Evolutionary conservation across 768 basidiomycete species (phyloP).

Genomic region (Podaxis sp.): DNA sequence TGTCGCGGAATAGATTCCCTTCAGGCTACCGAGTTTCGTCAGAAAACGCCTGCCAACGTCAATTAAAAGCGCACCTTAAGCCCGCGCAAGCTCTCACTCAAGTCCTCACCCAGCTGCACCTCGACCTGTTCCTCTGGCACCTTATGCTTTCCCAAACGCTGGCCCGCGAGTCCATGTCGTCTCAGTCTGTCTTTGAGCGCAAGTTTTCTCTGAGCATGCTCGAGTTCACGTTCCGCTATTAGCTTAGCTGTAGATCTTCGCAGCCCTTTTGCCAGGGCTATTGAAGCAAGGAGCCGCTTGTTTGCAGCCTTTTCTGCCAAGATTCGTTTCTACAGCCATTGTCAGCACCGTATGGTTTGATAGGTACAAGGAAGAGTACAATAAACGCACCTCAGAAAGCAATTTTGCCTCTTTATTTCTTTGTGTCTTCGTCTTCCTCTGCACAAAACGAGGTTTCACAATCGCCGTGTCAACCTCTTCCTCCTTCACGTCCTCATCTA

Average conservation of each 20-base stretch:
- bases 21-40: slow-evolving; percentile 60
- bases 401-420: slow-evolving; percentile 63
- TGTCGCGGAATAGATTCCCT: slow-evolving; percentile 90
- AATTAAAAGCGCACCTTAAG: slow-evolving; percentile 64
- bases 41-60: not conserved
- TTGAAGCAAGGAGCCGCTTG: slow-evolving; percentile 60
- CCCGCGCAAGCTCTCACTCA: slow-evolving; percentile 79
- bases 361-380: not conserved
- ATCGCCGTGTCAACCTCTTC: slow-evolving; percentile 25
- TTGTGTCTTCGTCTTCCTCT: slow-evolving; percentile 50
- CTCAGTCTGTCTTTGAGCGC: slow-evolving; percentile 50
- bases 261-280: slow-evolving; percentile 55
- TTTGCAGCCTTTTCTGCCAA: slow-evolving; percentile 57
- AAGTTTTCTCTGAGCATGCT: slow-evolving; percentile 40
- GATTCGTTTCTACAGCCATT: slow-evolving; percentile 53
- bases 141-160: slow-evolving; percentile 76
- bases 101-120: slow-evolving; percentile 89
- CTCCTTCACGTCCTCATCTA: slow-evolving; percentile 33
- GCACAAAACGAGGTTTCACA: slow-evolving; percentile 34
- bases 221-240: slow-evolving; percentile 40
- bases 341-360: not conserved
- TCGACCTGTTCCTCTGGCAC: slow-evolving; percentile 69
- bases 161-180: slow-evolving; percentile 65
- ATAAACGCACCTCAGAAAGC: slow-evolving; percentile 57
- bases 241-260: slow-evolving; percentile 40